A percentile compares a stretch with the other conserved stretches of the same genome.
These are phyloP conservation scores for Talaromyces sp. DNA, from an alignment of 2,329 filamentous ascomycete genomes.

Conservation along the genomic window DNA sequence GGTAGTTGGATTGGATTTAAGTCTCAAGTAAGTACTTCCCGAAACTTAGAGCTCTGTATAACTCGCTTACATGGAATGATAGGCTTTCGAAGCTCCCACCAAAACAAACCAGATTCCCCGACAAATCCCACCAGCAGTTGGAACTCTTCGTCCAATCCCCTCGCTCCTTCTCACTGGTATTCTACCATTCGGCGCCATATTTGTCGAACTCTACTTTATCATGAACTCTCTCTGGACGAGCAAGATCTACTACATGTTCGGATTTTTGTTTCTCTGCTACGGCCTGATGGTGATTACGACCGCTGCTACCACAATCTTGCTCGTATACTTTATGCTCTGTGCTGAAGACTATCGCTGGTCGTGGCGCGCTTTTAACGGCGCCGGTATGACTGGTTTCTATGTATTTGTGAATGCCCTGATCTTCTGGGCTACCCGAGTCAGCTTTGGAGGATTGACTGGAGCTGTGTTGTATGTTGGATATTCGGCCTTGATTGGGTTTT, in stretches of 20 bases:
- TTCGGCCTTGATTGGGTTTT: constrained; percentile 79
- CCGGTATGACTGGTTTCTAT: constrained; percentile 85
- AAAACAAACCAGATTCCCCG: constrained; percentile 97
- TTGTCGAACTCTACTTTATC: constrained; percentile 98
- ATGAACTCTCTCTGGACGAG: constrained; percentile 99
- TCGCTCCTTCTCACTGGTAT: constrained; percentile 91
- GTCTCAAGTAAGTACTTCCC: constrained; percentile 47
- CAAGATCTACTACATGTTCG: constrained; percentile 99
- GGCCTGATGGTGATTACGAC: constrained; percentile 95
- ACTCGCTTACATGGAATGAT: not conserved
- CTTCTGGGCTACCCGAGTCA: constrained; percentile 86
- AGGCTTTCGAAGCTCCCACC: constrained; percentile 73
- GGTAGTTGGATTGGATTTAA: constrained; percentile 95
- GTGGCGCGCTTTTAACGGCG: constrained; percentile 90
- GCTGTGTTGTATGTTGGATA: constrained; percentile 93
- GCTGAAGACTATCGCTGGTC: constrained; percentile 99
- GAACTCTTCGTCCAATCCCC: constrained; percentile 81
- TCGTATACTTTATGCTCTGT: constrained; percentile 95
- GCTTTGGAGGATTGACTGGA: constrained; percentile 78
- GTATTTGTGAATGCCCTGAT: constrained; percentile 89
- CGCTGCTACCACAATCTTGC: constrained; percentile 84
- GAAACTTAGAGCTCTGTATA: not conserved
- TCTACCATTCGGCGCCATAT: constrained; percentile 92
- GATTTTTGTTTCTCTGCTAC: constrained; percentile 96
- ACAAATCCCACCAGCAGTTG: constrained; percentile 82